Base-by-base conservation (phyloP, 805 yeast genomes). In the Myxozyma nipponensis region DNA sequence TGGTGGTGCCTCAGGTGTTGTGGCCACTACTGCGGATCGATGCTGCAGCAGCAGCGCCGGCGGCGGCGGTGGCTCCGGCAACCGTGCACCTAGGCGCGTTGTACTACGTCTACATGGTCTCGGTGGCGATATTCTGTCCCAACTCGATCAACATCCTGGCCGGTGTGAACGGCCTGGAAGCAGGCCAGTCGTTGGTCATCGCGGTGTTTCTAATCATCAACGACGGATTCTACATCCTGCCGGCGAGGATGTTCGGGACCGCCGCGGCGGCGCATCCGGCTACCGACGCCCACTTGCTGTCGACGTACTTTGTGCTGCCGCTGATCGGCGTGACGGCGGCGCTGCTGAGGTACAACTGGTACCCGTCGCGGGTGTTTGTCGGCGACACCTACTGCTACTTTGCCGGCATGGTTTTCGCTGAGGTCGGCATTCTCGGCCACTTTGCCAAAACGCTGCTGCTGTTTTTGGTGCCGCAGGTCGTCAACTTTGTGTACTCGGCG, bases 361-460 rank as follows among this genome's bases (percentile, higher is more conserved):
- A 75, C 72, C 98, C 98, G 0, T 88, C 98, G 0, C 71, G 71
- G 49, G 98, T 88, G 1, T 93, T 93, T 70, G 99, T 93, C 5
- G 99, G 99, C 26, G 99, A 93, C 66, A 91, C 98, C 0, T 93
- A 85, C 72, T 93, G 99, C 70, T 93, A 93, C 69, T 90, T 93
- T 68, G 88, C 96, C 23, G 99, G 99, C 2, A 93, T 93, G 98
- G 95, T 93, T 0, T 89, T 93, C 68, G 98, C 98, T 0, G 93
- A 90, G 24, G 96, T 87, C 26, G 98, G 97, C 1, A 93, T 93
- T 32, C 75, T 87, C 51, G 98, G 98, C 1, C 99, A 93, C 72
- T 93, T 90, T 67, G 87, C 96, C 39, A 93, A 93, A 69, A 93
- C 99, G 0, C 72, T 91, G 59, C 72, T 93, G 68, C 68, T 90